Evolutionary conservation across 2,329 filamentous ascomycete species (phyloP).

Genomic region (Diaporthe eres): DNA sequence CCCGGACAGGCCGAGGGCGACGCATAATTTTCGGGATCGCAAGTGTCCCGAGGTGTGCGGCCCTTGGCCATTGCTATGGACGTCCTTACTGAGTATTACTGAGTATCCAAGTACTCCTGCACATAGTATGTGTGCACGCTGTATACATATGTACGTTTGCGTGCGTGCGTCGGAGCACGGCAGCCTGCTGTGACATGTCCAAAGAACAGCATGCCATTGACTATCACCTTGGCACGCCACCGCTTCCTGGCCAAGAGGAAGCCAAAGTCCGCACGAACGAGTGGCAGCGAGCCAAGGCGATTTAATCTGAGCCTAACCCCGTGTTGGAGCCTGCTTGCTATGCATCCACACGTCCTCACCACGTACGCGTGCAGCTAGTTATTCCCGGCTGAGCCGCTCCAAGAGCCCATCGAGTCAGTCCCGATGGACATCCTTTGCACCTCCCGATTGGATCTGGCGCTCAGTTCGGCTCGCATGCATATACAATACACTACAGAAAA

Average conservation of each 20-base stretch:
- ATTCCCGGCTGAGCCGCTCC: conserved; percentile 26
- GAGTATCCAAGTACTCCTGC: background rate
- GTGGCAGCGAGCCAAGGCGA: conserved; percentile 10
- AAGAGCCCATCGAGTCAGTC: conserved; percentile 14
- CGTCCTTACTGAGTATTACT: background rate
- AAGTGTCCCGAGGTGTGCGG: background rate
- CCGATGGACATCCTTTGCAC: conserved; percentile 6
- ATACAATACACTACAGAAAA: background rate
- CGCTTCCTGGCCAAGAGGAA: conserved; percentile 5
- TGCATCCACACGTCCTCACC: background rate
- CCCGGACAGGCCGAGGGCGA: conserved; percentile 5
- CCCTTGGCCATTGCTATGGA: background rate
- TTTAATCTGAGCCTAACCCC: conserved; percentile 22
- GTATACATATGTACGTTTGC: too few relatives aligned
- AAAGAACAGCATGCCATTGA: conserved; percentile 11
- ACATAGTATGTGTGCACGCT: background rate
- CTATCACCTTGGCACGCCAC: conserved; percentile 22
- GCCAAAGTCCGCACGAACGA: conserved; percentile 17
- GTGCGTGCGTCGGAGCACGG: conserved; percentile 8
- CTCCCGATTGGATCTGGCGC: conserved; percentile 1
- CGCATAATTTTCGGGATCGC: conserved; percentile 23
- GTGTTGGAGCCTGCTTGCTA: background rate
- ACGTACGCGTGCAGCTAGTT: background rate
- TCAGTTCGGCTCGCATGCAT: background rate
- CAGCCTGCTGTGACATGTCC: conserved; percentile 5